Percentiles rank a stretch among this genome's conserved stretches.
phyloP scores from a whole-genome alignment of 2,329 filamentous ascomycete genomes.

The Thelonectria olida region DNA sequence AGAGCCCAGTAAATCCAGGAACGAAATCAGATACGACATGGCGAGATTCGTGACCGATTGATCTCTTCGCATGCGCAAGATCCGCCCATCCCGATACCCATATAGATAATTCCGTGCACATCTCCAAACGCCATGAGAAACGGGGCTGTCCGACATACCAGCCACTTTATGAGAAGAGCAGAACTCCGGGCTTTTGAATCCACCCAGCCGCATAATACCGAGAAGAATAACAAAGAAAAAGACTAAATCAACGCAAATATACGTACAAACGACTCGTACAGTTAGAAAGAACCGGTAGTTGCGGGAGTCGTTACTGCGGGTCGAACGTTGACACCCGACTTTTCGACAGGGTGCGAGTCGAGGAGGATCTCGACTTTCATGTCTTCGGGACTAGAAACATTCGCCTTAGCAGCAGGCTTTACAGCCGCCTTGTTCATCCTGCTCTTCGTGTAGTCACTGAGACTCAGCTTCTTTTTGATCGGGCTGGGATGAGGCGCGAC shows the following conservation, averaged over 20 bases:
- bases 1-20: conserved; percentile 7
- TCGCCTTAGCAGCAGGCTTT: conserved; percentile 47
- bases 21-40: conserved; percentile 21
- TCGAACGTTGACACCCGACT: conserved; percentile 37
- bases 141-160: conserved; percentile 34
- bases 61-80: conserved; percentile 8
- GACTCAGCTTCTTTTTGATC: conserved; percentile 72
- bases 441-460: conserved; percentile 72
- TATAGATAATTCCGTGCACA: conserved; percentile 22
- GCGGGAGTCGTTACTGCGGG: conserved; percentile 33
- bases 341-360: conserved; percentile 43
- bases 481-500: conserved; percentile 63
- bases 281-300: conserved; percentile 41
- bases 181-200: conserved; percentile 45
- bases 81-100: conserved; percentile 21
- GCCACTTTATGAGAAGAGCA: conserved; percentile 40
- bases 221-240: conserved; percentile 32
- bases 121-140: conserved; percentile 40
- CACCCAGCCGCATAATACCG: conserved; percentile 29
- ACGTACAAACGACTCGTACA: conserved; percentile 39
- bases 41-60: conserved; percentile 13
- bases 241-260: conserved; percentile 29
- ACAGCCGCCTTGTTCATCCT: conserved; percentile 64
- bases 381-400: conserved; percentile 47
- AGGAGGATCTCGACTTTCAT: conserved; percentile 48